Base-by-base conservation (phyloP, 2,329 filamentous ascomycete genomes). In the Nannizziopsis barbatae region DNA sequence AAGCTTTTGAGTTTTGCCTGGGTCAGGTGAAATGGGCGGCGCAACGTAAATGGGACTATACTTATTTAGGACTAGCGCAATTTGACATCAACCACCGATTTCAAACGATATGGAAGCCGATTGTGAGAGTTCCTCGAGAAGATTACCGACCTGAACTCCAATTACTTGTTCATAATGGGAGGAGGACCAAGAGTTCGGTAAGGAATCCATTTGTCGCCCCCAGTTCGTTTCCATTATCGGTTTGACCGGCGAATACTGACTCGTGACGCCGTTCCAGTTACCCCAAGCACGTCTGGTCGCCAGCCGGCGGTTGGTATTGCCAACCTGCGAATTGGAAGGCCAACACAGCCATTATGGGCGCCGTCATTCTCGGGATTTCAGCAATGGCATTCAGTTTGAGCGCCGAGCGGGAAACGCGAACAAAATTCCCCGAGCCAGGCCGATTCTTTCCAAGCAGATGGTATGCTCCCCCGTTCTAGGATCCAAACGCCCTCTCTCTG, bases 281-380 rank as follows among this genome's bases (percentile, higher is more conserved):
- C 72, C 89, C 88, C 68, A 95, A 95, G 77, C 90, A 98, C 76
- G 87, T 98, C 77, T 98, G 92, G 92, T 96, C 92, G 63, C 92
- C 92, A 53, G 76, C 90, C 56, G 92, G 92, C 77, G 92, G 92
- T 71, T 98, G 92, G 92, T 98, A 98, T 71, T 74, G 83, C 47
- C 90, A 94, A 67, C 92, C 92, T 47, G 75, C 78, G 58, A 98
- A 98, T 76, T 98, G 92, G 92, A 92, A 84, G 68, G 72, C 74
- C 61, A 98, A 98, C 75, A 98, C 92, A 4, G 75, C 83, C 48
- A 74, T 92, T 57, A 80, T 88, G 64, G 77, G 78, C 52, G 76
- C 73, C 42, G 76, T 83, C 49, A 73, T 92, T 45, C 56, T 83
- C 56, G 81, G 84, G 54, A 75, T 93, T 56, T 74, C 76, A 50